Conservation (phyloP, 371 early-diverging fungal genomes). For the Haplosporangium sp. region DNA sequence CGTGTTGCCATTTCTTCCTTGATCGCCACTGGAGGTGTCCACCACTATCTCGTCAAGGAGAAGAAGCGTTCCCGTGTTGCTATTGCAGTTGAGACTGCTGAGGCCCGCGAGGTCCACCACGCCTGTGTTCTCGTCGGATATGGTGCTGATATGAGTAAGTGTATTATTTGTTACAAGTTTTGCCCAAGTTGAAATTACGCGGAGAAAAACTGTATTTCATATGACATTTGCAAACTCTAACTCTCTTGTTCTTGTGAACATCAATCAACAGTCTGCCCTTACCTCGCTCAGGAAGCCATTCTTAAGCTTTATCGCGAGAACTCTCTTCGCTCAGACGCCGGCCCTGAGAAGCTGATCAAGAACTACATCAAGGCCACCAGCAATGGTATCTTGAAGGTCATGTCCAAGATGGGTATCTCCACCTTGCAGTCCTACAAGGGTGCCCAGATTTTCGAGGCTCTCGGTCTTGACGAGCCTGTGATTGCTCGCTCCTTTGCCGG, state of each 20-base stretch:
- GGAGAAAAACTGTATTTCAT: background rate
- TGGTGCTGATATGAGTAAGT: conserved; percentile 90
- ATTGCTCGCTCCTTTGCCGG: conserved; percentile 93
- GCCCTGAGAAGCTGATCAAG: conserved; percentile 69
- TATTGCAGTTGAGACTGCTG: conserved; percentile 92
- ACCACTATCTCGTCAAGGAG: conserved; percentile 90
- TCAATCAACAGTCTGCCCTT: conserved; percentile 84
- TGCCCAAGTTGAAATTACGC: background rate
- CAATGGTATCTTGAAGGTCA: conserved; percentile 96
- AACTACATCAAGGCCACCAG: conserved; percentile 90
- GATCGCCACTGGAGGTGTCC: conserved; percentile 95
- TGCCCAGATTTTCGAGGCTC: conserved; percentile 97
- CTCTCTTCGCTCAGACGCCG: conserved; percentile 66
- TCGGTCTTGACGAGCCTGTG: conserved; percentile 91
- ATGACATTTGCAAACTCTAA: background rate
- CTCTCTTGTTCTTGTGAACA: background rate
- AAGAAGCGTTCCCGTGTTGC: conserved; percentile 91
- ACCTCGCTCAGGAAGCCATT: conserved; percentile 89
- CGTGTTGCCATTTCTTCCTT: conserved; percentile 90
- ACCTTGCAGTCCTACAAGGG: conserved; percentile 98
- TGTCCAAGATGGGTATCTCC: conserved; percentile 99
- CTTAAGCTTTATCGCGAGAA: conserved; percentile 88
- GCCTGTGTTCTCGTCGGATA: conserved; percentile 96
- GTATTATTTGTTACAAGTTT: background rate
- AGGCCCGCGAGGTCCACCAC: conserved; percentile 97